phyloP scores from a whole-genome alignment of 192 early-diverging fungal species.

The Rhizophagus clarus region DNA sequence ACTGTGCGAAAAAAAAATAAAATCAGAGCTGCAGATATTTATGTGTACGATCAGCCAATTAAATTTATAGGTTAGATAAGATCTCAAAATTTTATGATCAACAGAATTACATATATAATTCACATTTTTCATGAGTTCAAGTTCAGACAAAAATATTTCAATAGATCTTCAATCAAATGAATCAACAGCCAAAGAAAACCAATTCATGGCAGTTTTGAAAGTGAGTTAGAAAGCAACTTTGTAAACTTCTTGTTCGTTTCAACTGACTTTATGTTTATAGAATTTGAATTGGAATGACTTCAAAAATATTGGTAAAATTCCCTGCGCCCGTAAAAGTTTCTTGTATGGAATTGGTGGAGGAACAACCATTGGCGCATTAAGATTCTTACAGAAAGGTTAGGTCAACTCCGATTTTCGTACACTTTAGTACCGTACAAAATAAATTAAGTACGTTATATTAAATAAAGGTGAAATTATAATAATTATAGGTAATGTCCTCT shows the following conservation, averaged over 20 bases:
- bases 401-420: background rate
- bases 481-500: slow-evolving; percentile 36
- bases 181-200: background rate
- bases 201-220: background rate
- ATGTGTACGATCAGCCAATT: background rate
- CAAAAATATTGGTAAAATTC: slow-evolving; percentile 43
- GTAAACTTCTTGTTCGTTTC: background rate
- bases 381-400: slow-evolving; percentile 43
- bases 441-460: background rate
- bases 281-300: slow-evolving; percentile 46
- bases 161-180: background rate
- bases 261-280: slow-evolving; percentile 27
- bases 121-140: background rate
- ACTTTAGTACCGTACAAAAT: background rate
- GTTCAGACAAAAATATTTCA: background rate
- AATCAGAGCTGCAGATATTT: background rate
- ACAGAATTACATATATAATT: background rate
- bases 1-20: background rate
- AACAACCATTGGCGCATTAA: slow-evolving; percentile 37
- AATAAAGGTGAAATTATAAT: background rate
- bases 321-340: slow-evolving; percentile 47
- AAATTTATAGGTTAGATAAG: background rate
- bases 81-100: background rate
- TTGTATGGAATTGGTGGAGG: slow-evolving; percentile 48
- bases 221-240: background rate